These are phyloP conservation scores for Sicyos edulis DNA, from an alignment of 306 rosid species.

Conservation along the genomic window DNA sequence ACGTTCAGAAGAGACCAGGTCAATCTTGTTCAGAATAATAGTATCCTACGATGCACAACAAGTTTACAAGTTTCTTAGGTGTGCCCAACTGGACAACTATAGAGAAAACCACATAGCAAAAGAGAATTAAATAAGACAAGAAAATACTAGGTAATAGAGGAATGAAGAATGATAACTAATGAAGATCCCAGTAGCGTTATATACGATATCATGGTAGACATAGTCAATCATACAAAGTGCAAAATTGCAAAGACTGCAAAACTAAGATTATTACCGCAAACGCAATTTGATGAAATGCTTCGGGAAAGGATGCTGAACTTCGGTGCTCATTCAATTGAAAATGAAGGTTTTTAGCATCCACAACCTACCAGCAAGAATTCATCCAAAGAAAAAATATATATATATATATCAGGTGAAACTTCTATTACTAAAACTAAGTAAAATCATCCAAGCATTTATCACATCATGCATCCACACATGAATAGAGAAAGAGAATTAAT, in stretches of 20 bases:
- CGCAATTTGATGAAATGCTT: slow-evolving; percentile 80
- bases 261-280: slow-evolving; percentile 60
- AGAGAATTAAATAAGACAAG: background rate
- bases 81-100: slow-evolving; percentile 1
- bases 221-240: background rate
- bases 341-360: slow-evolving; percentile 78
- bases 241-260: background rate
- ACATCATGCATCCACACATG: background rate
- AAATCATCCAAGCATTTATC: background rate
- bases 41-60: slow-evolving; percentile 62
- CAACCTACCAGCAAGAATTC: slow-evolving; percentile 49
- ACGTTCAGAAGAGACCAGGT: slow-evolving; percentile 76
- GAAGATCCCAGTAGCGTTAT: background rate
- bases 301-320: slow-evolving; percentile 71
- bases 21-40: slow-evolving; percentile 93
- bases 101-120: slow-evolving; percentile 2
- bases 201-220: background rate
- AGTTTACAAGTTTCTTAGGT: slow-evolving; percentile 27
- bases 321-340: slow-evolving; percentile 64
- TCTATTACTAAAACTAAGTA: background rate
- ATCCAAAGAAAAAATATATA: slow-evolving; percentile 13
- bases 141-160: background rate
- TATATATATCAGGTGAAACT: background rate
- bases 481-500: too few relatives aligned
- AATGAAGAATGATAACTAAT: background rate